Evolutionary conservation across 208 protist genomes (phyloP), one percentile per base, ranked within the genome.

Genomic region (Leishmania tarentolae): DNA sequence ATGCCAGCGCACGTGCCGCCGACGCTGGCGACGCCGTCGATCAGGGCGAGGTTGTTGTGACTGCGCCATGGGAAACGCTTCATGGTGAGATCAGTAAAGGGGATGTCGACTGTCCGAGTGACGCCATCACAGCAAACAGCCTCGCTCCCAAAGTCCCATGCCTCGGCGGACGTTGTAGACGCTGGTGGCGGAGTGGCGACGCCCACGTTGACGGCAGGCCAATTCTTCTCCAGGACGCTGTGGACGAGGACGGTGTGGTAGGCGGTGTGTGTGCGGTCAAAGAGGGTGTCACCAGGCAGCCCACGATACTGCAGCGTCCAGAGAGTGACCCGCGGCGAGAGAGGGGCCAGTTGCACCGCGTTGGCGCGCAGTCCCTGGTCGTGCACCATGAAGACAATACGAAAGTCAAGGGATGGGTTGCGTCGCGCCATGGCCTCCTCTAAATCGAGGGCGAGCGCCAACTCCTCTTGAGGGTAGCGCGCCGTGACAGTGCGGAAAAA

Each of bases 401-500:
- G 84, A 63, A 92, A 94, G 76, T 92, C 85, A 2, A 93, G 75
- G 3, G 31, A 17, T 1, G 89, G 89, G 82, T 89, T 93, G 74
- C 88, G 91, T 37, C 59, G 63, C n/a, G 59, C 85, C 53, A 95
- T 65, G 9, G 86, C 79, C 1, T 31, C 65, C 75, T 92, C 88
- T 3, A 95, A 71, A 24, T 57, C 76, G 0, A 68, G 59, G 8
- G 87, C 81, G 63, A 93, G 79, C 28, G 77, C 57, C 76, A 96
- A 61, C 83, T 94, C 90, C 78, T 94, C 90, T 71, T 76, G 68
- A 2, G 89, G 91, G 57, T 93, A 65, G 44, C 85, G 88, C 2
- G 91, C 88, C n/a, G 89, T 87, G 46, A 96, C 88, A n/a, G 88
- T 92, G 53, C 90, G 91, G 63, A 96, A 90, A 75, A 96, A 95